Evolutionary conservation across 768 basidiomycete genomes (phyloP).

Genomic region (Tricholoma saponaceum): DNA sequence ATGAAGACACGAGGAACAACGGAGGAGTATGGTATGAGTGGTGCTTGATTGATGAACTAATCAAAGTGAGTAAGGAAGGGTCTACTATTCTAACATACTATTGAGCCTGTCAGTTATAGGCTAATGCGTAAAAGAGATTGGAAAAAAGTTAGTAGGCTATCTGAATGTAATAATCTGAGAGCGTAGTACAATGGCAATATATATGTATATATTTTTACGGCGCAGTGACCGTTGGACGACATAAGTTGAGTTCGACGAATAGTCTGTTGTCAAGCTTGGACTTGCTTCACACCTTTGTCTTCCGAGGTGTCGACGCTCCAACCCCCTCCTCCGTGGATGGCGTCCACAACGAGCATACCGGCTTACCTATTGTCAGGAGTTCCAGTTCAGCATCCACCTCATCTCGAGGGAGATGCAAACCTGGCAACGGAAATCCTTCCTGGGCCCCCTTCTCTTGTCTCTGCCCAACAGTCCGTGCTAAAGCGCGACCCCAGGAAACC

Average conservation of each 20-base stretch:
- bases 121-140: too few relatives aligned
- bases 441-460: slow-evolving; percentile 74
- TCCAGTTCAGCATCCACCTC: slow-evolving; percentile 69
- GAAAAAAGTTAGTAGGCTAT: neutral
- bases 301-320: slow-evolving; percentile 11
- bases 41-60: too few relatives aligned
- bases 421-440: slow-evolving; percentile 90
- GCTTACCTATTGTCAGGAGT: slow-evolving; percentile 72
- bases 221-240: neutral
- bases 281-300: slow-evolving; percentile 14
- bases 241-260: neutral
- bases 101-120: neutral
- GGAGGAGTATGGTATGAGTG: too few relatives aligned
- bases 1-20: neutral
- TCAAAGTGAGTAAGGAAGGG: neutral
- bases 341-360: slow-evolving; percentile 68
- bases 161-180: neutral
- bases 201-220: neutral
- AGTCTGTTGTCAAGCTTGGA: neutral
- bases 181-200: neutral
- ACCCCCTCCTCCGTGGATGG: slow-evolving; percentile 44
- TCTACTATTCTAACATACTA: neutral
- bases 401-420: slow-evolving; percentile 77
- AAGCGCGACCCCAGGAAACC: slow-evolving; percentile 84
- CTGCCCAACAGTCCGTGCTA: slow-evolving; percentile 64